Evolutionary conservation across 169 alveolate genomes (phyloP).

Genomic region (Plasmodium gaboni): DNA sequence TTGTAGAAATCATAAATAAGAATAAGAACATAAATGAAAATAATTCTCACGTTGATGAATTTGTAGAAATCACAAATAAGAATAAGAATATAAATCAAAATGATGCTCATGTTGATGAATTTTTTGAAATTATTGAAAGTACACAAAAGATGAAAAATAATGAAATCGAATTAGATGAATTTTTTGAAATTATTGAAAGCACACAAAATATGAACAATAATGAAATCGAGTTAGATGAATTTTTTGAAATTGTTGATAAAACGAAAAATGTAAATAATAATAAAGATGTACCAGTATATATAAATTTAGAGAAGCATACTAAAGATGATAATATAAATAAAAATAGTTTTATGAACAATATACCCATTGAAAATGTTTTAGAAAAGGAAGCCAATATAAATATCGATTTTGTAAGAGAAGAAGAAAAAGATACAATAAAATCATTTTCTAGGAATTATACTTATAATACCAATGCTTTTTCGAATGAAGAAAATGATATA

Average conservation of each 20-base stretch:
- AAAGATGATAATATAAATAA: conserved; percentile 4
- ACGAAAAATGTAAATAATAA: background rate
- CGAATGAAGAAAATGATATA: background rate
- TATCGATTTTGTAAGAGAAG: conserved; percentile 6
- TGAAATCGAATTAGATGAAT: conserved; percentile 22
- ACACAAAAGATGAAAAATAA: conserved; percentile 8
- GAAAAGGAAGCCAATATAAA: conserved; percentile 12
- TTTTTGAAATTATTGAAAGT: conserved; percentile 42
- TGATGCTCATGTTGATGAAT: conserved; percentile 23
- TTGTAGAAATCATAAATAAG: conserved; percentile 4
- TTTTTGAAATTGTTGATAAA: conserved; percentile 21
- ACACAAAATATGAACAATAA: conserved; percentile 6
- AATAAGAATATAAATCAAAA: background rate
- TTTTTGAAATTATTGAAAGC: conserved; percentile 31
- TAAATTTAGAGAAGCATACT: conserved; percentile 29
- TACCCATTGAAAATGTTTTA: background rate
- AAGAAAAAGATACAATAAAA: background rate
- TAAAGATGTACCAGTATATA: conserved; percentile 3
- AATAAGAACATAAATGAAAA: background rate
- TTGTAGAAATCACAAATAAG: conserved; percentile 25
- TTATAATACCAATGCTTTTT: background rate
- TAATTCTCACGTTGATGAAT: conserved; percentile 11
- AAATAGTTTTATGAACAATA: background rate
- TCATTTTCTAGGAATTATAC: background rate
- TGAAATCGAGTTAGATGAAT: conserved; percentile 14